Evolutionary conservation across 768 basidiomycete genomes (phyloP), one percentile per base, ranked within the genome.

Genomic region (Tylopilus cervinicoccineus): DNA sequence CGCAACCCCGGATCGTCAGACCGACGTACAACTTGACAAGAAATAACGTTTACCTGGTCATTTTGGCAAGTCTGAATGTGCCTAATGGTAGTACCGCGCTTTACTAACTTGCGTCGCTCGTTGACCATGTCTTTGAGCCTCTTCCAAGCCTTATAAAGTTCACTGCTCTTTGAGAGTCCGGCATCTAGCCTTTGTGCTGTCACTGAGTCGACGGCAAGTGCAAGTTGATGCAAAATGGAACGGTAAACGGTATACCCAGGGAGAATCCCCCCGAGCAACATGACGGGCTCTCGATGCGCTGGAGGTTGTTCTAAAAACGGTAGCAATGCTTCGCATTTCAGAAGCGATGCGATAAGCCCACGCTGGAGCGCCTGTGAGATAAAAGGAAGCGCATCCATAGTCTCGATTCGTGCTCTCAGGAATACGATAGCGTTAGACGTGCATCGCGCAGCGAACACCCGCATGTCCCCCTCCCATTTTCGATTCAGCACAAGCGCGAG

Each of bases 41-140:
- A 28, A 23, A 28, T 20, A 14, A 8, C 5, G 23, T 29, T 52
- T 7, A 55, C 64, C 48, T 38, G 47, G 6, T 58, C 53, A 23
- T 65, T 65, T 34, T 67, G 60, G 34, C 64, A 65, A 13, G 54
- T 56, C 20, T 65, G 64, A 17, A 67, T 48, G 32, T 60, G 54
- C 9, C 51, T 45, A 8, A 54, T 44, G 14, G 54, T 49, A 11
- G 50, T 24, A 31, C 50, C 62, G 7, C 48, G 55, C 11, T 43
- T 53, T 14, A 65, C 42, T 42, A 60, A 19, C 52, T 22, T 38
- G 29, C 60, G 50, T 24, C 62, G 54, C 36, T 60, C 54, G 6
- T 50, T 41, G 13, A 63, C 62, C 6, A 19, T 24, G 4, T 48
- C 55, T 36, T 46, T 55, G 16, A 65, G 51, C 43, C 16, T 56